Conservation (phyloP, 768 basidiomycete species). For the Sporobolomyces phaffii region DNA sequence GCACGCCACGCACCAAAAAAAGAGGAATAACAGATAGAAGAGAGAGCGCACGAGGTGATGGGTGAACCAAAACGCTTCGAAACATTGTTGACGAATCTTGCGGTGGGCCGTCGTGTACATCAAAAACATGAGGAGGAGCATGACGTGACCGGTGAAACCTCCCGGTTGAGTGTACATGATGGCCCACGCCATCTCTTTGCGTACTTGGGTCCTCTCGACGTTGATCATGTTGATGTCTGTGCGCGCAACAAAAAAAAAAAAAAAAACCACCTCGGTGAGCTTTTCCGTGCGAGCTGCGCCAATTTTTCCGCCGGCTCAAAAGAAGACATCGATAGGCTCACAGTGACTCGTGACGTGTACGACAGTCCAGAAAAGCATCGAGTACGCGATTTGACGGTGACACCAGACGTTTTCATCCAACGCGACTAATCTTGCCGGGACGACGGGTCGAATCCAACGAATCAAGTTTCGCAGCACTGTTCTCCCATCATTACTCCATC, state of each 20-base stretch:
- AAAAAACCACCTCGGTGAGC: conserved; percentile 27
- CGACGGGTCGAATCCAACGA: conserved; percentile 71
- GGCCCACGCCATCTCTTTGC: conserved; percentile 65
- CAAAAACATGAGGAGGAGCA: conserved; percentile 86
- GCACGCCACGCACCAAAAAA: background rate
- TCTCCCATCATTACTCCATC: too few relatives aligned
- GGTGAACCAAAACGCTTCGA: conserved; percentile 96
- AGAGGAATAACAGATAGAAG: background rate
- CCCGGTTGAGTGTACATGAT: conserved; percentile 62
- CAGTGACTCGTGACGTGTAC: conserved; percentile 88
- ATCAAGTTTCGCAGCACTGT: conserved; percentile 78
- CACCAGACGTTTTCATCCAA: conserved; percentile 95
- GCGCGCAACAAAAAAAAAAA: conserved; percentile 20
- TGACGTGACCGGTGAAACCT: conserved; percentile 87
- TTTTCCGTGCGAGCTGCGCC: too few relatives aligned
- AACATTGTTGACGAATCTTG: conserved; percentile 80
- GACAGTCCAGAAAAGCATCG: conserved; percentile 85
- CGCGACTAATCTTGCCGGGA: too few relatives aligned
- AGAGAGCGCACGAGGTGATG: conserved; percentile 55
- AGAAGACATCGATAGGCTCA: conserved; percentile 15
- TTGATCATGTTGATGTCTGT: conserved; percentile 78
- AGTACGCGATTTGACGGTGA: conserved; percentile 64
- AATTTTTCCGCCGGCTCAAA: too few relatives aligned
- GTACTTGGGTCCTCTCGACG: conserved; percentile 74
- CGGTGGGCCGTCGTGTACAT: conserved; percentile 78